Evolutionary conservation across 768 basidiomycete species (phyloP).

Genomic region (Suillus luteus): DNA sequence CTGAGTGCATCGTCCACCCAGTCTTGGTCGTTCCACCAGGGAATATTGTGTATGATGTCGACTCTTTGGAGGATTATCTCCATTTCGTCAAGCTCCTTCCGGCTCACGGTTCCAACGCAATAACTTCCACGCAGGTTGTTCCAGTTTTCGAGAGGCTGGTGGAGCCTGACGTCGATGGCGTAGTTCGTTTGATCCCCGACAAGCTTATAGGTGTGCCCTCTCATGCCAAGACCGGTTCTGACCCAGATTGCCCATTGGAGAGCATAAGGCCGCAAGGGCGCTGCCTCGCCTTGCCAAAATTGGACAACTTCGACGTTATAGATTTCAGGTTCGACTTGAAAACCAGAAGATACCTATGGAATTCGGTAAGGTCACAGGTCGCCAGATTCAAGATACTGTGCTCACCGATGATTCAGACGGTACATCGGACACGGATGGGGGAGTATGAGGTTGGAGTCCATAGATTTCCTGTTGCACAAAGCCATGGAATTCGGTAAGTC

Average conservation of each 20-base stretch:
- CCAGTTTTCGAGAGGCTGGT: slow-evolving; percentile 10
- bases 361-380: neutral
- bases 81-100: neutral
- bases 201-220: slow-evolving; percentile 31
- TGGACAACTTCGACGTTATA: slow-evolving; percentile 31
- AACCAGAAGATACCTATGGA: neutral
- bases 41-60: neutral
- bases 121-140: slow-evolving; percentile 27
- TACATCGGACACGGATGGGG: no score
- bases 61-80: neutral
- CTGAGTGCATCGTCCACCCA: neutral
- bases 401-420: neutral
- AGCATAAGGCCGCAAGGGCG: slow-evolving; percentile 13
- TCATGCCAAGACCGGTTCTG: slow-evolving; percentile 17
- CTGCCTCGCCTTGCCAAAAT: slow-evolving; percentile 25
- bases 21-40: neutral
- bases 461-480: neutral
- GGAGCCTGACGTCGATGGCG: slow-evolving; percentile 16
- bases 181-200: slow-evolving; percentile 27
- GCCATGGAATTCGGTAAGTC: neutral
- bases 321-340: slow-evolving; percentile 9
- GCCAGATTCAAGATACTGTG: neutral
- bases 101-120: slow-evolving; percentile 25
- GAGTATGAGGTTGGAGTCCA: neutral
- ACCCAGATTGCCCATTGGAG: slow-evolving; percentile 34